These are phyloP conservation scores for Cyberlindnera xishuangbannaensis DNA, from an alignment of 805 yeast species.

Conservation along the genomic window DNA sequence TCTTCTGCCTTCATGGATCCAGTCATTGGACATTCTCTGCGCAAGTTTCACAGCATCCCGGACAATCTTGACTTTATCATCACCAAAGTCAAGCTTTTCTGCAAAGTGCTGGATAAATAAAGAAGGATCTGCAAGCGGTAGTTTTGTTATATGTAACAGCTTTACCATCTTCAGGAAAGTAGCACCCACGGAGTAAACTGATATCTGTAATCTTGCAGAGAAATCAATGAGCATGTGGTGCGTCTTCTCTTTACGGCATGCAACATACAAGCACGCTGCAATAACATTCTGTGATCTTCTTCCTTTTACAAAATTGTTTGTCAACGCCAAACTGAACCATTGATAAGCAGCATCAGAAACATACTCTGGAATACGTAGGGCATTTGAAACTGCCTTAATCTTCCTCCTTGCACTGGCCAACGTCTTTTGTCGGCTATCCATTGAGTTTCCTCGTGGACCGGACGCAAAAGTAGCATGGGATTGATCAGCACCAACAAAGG, in stretches of 20 bases:
- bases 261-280: slow-evolving; percentile 90
- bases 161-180: slow-evolving; percentile 93
- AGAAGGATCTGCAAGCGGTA: slow-evolving; percentile 93
- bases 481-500: slow-evolving; percentile 87
- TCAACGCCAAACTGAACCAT: slow-evolving; percentile 84
- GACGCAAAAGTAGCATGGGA: slow-evolving; percentile 63
- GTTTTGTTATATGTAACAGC: slow-evolving; percentile 62
- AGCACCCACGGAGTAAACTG: slow-evolving; percentile 93
- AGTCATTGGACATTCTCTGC: slow-evolving; percentile 86
- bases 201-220: slow-evolving; percentile 80
- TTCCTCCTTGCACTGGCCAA: slow-evolving; percentile 76
- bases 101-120: slow-evolving; percentile 92
- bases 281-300: slow-evolving; percentile 91
- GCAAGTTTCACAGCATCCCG: slow-evolving; percentile 85
- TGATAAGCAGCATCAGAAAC: slow-evolving; percentile 82
- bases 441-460: slow-evolving; percentile 60
- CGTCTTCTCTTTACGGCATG: slow-evolving; percentile 87
- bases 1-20: slow-evolving; percentile 95
- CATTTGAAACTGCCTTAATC: slow-evolving; percentile 73
- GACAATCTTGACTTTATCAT: slow-evolving; percentile 64
- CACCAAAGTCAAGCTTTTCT: slow-evolving; percentile 78
- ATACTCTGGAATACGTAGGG: slow-evolving; percentile 74
- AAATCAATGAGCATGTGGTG: slow-evolving; percentile 96
- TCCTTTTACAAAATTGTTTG: slow-evolving; percentile 94
- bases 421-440: slow-evolving; percentile 88